phyloP scores from a whole-genome alignment of 441 rosid species.

The Metrosideros polymorpha region DNA sequence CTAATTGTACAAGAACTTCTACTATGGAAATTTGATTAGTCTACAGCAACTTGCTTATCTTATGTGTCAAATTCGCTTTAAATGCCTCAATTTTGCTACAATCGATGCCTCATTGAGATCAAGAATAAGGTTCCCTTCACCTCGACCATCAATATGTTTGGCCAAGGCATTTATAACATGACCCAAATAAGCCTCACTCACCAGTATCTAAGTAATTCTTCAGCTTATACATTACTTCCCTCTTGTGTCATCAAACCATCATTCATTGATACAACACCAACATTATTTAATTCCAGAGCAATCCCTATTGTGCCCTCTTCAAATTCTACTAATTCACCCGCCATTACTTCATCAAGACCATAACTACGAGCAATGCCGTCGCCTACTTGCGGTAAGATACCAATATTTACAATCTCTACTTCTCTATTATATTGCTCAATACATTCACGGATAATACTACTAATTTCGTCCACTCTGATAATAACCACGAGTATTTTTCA shows the following conservation, averaged over 20 bases:
- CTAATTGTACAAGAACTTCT: neutral
- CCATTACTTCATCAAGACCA: neutral
- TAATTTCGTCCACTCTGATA: neutral
- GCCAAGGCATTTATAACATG: neutral
- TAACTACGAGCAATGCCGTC: neutral
- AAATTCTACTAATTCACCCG: neutral
- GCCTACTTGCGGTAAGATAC: neutral
- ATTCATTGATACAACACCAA: neutral
- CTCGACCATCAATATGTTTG: neutral
- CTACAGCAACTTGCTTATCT: neutral
- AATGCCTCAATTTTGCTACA: neutral
- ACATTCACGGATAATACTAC: neutral
- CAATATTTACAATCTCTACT: neutral
- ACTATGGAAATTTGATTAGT: neutral
- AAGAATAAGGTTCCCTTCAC: neutral
- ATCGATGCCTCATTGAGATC: neutral
- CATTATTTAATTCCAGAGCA: neutral
- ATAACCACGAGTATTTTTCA: neutral
- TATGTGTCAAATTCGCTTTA: neutral
- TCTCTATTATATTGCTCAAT: neutral
- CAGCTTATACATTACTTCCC: constrained; percentile 9
- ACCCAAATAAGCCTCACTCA: constrained; percentile 4
- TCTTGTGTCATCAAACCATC: constrained; percentile 1
- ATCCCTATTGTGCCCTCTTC: neutral
- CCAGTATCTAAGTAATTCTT: constrained; percentile 8